Base-by-base conservation (phyloP, 2,329 filamentous ascomycete species). In the Diaporthe citri region DNA sequence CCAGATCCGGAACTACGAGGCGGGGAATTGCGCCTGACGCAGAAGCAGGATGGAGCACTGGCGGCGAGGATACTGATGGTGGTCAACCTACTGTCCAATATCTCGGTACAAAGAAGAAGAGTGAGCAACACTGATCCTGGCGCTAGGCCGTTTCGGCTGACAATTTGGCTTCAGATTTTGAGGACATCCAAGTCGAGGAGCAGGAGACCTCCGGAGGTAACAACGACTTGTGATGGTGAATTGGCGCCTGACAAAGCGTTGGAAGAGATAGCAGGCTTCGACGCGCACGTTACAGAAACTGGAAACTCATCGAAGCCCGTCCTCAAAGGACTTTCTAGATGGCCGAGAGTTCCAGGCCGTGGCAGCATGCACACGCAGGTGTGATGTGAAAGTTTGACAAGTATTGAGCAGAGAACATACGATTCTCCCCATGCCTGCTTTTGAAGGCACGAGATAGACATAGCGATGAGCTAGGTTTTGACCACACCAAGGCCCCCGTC, bases 31-130 rank as follows among this genome's bases (percentile, higher is more conserved):
- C 80, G 31, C 74, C 78, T 34, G 76, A 73, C 22, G 72, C 75
- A 43, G 76, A 77, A n/a, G 79, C 79, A 20, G 81, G 82, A 9
- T 84, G 82, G 82, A 79, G 76, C 7, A 82, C 80, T 3, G 78
- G 79, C 4, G 82, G 80, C 15, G 82, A 83, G 74, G 76, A 78
- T 25, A 79, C 80, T 13, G 83, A 84, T 69, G 83, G 83, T 17
- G 80, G 80, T 57, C 46, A 64, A n/a, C 64, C 69, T 28, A 64
- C 46, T 20, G 56, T 28, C 25, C 60, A 51, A 13, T 46, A 76
- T 39, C 64, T 59, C 28, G 56, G 72, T 36, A 34, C 17, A 20
- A 57, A 17, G 39, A 52, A 41, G n/a, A 43, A 64, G 73, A 62
- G 77, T 76, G 74, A 78, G 28, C 41, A 41, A 7, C 22, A 22